Conservation (phyloP, 2,329 filamentous ascomycete genomes). For the Leptographium procerum region DNA sequence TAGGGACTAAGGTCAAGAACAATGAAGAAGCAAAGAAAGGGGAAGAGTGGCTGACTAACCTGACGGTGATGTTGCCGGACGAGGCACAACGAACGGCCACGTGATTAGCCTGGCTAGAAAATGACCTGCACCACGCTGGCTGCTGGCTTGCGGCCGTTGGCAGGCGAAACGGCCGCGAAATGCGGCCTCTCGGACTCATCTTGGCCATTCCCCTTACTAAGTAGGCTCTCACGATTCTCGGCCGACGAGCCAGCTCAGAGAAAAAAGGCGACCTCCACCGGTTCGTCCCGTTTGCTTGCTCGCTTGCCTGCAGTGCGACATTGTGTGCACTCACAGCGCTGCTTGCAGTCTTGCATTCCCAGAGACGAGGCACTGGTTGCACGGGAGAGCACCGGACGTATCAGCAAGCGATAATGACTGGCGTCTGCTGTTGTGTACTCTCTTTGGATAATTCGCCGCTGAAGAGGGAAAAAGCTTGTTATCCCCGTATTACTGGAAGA, state of each 20-base stretch:
- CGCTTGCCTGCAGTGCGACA: not conserved
- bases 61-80: slow-evolving; percentile 36
- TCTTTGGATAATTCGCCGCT: too few species aligned
- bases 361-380: not conserved
- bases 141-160: not conserved
- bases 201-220: too few species aligned
- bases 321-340: too few species aligned
- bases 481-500: too few species aligned
- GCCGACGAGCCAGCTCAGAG: too few species aligned
- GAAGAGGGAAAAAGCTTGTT: too few species aligned
- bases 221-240: not conserved
- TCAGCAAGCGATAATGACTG: not conserved
- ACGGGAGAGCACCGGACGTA: too few species aligned
- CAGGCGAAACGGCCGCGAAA: not conserved
- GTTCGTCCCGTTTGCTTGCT: not conserved
- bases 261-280: not conserved
- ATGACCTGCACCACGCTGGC: not conserved
- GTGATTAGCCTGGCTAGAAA: slow-evolving; percentile 21
- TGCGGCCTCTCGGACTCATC: not conserved
- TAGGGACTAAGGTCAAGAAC: not conserved
- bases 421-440: too few species aligned
- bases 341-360: not conserved
- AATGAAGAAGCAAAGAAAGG: not conserved
- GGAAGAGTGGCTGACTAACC: slow-evolving; percentile 25
- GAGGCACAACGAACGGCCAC: slow-evolving; percentile 36